These are phyloP conservation scores for Limnomonas spitsbergensis DNA, from an alignment of 139 green algal species.

Conservation along the genomic window DNA sequence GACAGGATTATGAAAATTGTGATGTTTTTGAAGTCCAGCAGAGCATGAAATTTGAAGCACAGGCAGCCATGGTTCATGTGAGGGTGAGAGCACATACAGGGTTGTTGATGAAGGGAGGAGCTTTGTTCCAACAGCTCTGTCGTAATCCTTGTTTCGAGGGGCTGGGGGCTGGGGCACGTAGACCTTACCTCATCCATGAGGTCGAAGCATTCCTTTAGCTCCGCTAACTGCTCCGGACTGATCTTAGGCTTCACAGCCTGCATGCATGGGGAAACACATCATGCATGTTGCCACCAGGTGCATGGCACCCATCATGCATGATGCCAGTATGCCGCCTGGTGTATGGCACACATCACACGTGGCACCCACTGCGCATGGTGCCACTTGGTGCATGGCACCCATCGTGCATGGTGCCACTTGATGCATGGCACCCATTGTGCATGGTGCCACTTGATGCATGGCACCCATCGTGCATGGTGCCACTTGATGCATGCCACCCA, in stretches of 20 bases:
- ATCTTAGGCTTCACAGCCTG: slow-evolving; percentile 1
- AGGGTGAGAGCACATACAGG: background rate
- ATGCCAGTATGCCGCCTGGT: no score
- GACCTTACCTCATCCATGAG: background rate
- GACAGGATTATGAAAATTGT: background rate
- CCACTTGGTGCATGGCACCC: no score
- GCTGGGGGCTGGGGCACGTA: background rate
- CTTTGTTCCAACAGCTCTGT: background rate
- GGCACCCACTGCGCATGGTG: no score
- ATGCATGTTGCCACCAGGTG: no score
- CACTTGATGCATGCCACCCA: no score
- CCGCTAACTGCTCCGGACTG: background rate
- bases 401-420: no score
- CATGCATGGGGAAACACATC: no score
- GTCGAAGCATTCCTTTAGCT: background rate
- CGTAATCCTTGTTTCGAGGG: background rate
- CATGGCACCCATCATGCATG: no score
- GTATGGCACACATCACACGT: no score
- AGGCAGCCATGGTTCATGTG: background rate
- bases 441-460: no score
- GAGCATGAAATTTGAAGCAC: background rate
- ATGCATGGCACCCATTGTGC: no score
- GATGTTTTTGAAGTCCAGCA: background rate
- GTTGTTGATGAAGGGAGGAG: background rate
- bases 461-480: no score